Base-by-base conservation (phyloP, 2,329 filamentous ascomycete genomes). In the Harringtonia aguacate region DNA sequence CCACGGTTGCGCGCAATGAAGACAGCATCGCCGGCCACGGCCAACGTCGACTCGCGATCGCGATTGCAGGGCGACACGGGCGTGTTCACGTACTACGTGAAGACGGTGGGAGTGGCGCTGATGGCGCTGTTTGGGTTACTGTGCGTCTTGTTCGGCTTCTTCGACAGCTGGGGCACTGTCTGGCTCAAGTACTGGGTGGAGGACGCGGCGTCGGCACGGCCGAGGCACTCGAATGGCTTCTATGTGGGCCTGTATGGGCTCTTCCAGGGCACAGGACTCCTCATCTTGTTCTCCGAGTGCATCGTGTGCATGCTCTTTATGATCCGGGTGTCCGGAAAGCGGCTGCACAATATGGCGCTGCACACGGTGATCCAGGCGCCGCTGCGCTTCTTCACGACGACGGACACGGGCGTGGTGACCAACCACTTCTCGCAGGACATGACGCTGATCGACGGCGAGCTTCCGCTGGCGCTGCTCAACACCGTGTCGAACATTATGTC, bases 391-490 rank as follows among this genome's bases (percentile, higher is more conserved):
- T 58, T 66, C 35, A 59, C 59, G 0, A 55, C 51, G 6, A 63
- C 62, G 1, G 58, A 64, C 43, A 57, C 54, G 9, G 63, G 62
- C 14, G 50, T 58, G 1, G 56, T 59, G 2, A 56, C 58, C 20
- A 64, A 66, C 40, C 53, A 63, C 21, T 68, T 68, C 49, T 66
- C 63, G 9, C 65, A 68, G 45, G 65, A 68, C 44, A 57, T 68
- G 50, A 59, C 61, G 0, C 54, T 68, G 3, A 56, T 68, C 5
- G 65, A 67, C 41, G 56, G 60, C 3, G 55, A 62, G 24, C 57
- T 68, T 5, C 64, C 64, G 0, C 35, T 57, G 8, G 48, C 58
- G 6, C 38, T 60, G 7, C 48, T 56, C 35, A 56, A 60, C 29
- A 43, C 13, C 7, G 31, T 52, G 5, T 27, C 55, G 27, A 48